Percentiles rank a stretch among this genome's conserved stretches.
These are phyloP conservation scores for Myriosclerotinia duriaeana DNA, from an alignment of 2,329 filamentous ascomycete genomes.

Conservation along the genomic window DNA sequence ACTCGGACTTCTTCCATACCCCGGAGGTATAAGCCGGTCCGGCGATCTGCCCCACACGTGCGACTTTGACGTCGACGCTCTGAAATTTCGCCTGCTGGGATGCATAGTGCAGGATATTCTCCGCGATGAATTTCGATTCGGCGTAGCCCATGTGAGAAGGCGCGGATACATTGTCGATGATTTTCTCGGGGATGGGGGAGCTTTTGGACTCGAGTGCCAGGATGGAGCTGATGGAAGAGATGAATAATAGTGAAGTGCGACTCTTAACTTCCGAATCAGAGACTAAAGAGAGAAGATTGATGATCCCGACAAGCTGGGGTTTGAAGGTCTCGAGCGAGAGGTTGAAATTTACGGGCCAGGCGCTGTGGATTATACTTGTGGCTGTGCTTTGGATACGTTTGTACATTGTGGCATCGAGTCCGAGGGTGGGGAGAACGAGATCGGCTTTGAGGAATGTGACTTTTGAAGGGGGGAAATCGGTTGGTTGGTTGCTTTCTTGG, in stretches of 20 bases:
- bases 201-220: constrained; percentile 28
- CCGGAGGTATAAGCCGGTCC: constrained; percentile 34
- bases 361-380: constrained; percentile 31
- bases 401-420: constrained; percentile 41
- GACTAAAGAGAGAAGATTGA: constrained; percentile 41
- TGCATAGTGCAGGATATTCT: constrained; percentile 45
- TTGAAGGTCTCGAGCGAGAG: constrained; percentile 41
- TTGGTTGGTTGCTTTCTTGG: neutral
- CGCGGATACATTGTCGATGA: neutral
- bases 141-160: constrained; percentile 36
- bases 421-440: constrained; percentile 48
- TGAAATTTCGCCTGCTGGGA: constrained; percentile 36
- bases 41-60: constrained; percentile 51
- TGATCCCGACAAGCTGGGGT: constrained; percentile 42
- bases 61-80: constrained; percentile 44
- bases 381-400: constrained; percentile 25
- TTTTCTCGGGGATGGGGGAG: neutral
- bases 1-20: neutral
- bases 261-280: neutral
- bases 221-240: constrained; percentile 36
- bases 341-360: constrained; percentile 45
- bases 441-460: constrained; percentile 52
- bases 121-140: constrained; percentile 36
- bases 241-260: constrained; percentile 34
- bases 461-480: constrained; percentile 33